Conservation (phyloP, 2,329 filamentous ascomycete species). For the Pezicula neosporulosa region DNA sequence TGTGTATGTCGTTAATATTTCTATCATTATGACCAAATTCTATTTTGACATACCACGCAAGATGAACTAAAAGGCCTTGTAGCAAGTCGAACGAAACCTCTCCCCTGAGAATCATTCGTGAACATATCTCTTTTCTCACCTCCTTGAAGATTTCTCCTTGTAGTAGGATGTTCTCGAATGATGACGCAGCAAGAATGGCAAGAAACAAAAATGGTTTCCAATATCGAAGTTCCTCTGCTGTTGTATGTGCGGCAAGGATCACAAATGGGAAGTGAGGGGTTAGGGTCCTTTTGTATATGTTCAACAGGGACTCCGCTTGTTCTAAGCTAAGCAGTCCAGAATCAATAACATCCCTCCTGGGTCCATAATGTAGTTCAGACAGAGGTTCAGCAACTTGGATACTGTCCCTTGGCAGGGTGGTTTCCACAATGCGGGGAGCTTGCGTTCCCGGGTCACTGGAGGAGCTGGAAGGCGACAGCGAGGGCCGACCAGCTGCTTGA, state of each 20-base stretch:
- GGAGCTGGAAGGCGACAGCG: background rate
- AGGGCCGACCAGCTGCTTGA: background rate
- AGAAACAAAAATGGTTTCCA: slow-evolving; percentile 1
- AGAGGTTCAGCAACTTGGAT: background rate
- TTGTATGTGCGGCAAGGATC: slow-evolving; percentile 23
- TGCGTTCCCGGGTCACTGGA: background rate
- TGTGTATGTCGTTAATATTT: background rate
- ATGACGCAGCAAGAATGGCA: slow-evolving; percentile 7
- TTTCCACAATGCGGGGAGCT: background rate
- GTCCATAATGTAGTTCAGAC: background rate
- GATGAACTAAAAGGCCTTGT: background rate
- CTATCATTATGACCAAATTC: background rate
- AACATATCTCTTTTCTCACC: slow-evolving; percentile 29
- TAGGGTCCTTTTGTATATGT: slow-evolving; percentile 27
- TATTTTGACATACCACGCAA: background rate
- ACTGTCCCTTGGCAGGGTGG: background rate
- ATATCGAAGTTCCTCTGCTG: slow-evolving; percentile 23
- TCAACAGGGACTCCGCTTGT: background rate
- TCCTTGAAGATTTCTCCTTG: slow-evolving; percentile 30
- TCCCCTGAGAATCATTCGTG: slow-evolving; percentile 10
- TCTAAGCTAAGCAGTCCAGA: background rate
- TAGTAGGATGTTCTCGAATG: slow-evolving; percentile 29
- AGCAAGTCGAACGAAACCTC: slow-evolving; percentile 3
- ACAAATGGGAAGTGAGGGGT: slow-evolving; percentile 35
- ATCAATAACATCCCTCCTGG: slow-evolving; percentile 1